These are phyloP conservation scores for Sporobolus alterniflorus DNA, from an alignment of 202 grass and related monocot genomes.

Conservation along the genomic window DNA sequence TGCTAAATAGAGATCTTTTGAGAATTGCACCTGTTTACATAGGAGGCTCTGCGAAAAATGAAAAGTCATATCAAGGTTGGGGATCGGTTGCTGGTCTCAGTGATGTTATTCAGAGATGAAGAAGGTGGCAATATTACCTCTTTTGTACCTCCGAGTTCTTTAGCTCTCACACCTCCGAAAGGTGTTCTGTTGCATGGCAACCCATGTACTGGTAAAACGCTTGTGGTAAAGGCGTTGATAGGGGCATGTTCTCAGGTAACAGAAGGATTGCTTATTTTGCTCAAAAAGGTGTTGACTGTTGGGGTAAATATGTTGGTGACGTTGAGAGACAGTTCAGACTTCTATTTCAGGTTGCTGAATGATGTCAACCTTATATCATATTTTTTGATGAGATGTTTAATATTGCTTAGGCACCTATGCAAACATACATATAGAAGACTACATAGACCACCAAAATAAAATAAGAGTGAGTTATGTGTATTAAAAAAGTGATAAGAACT, in stretches of 20 bases:
- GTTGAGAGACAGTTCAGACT: conserved; percentile 95
- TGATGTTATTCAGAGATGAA: conserved; percentile 95
- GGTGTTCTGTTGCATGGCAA: conserved; percentile 95
- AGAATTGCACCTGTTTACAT: conserved; percentile 95
- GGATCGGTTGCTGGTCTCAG: conserved; percentile 97
- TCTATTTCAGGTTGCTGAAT: conserved; percentile 97
- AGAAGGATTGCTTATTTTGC: conserved; percentile 98
- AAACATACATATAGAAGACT: too few species aligned
- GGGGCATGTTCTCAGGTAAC: conserved; percentile 91
- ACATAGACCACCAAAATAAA: too few species aligned
- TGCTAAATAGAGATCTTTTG: conserved; percentile 90
- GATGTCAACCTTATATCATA: conserved; percentile 95
- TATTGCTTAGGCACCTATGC: too few species aligned
- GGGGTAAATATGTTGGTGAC: conserved; percentile 98
- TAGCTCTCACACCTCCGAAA: conserved; percentile 79
- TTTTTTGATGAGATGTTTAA: conserved; percentile 99
- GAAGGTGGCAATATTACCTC: conserved; percentile 93
- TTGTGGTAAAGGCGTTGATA: conserved; percentile 88
- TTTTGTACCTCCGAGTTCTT: conserved; percentile 95
- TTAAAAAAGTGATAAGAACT: too few species aligned
- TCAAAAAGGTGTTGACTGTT: conserved; percentile 97
- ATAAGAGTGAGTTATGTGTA: too few species aligned
- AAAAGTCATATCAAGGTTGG: conserved; percentile 69
- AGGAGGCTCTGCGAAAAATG: conserved; percentile 74
- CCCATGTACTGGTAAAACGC: conserved; percentile 98